phyloP scores from a whole-genome alignment of 2,329 filamentous ascomycete genomes.

The Penicillium sp. region DNA sequence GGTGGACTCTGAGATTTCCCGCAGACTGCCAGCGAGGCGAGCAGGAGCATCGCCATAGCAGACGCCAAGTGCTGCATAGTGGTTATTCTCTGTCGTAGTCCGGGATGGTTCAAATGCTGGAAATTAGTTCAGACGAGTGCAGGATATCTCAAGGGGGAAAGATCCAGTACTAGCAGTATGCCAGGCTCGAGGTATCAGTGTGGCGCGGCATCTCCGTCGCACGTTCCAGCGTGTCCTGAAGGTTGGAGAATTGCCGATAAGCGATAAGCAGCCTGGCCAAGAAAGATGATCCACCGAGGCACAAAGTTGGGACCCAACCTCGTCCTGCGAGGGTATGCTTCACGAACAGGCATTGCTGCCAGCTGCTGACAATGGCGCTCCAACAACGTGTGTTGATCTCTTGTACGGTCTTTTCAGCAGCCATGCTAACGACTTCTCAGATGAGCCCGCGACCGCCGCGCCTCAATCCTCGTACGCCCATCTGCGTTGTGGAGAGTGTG shows the following conservation, averaged over 20 bases:
- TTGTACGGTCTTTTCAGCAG: background rate
- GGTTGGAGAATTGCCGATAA: constrained; percentile 8
- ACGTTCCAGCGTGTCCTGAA: constrained; percentile 8
- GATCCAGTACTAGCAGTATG: too few species aligned
- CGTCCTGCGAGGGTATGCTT: constrained; percentile 21
- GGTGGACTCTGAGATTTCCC: constrained; percentile 32
- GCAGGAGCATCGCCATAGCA: constrained; percentile 23
- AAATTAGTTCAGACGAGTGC: background rate
- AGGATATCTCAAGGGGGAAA: background rate
- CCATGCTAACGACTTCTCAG: constrained; percentile 23
- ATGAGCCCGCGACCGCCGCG: constrained; percentile 30
- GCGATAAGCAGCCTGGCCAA: constrained; percentile 18
- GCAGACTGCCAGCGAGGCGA: constrained; percentile 18
- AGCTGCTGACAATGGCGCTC: constrained; percentile 33
- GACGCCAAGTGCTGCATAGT: constrained; percentile 22
- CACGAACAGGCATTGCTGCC: constrained; percentile 21
- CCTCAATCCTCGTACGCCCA: constrained; percentile 44
- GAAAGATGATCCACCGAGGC: constrained; percentile 16
- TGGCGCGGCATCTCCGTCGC: background rate
- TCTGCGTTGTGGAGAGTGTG: constrained; percentile 4
- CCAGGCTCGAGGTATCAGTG: too few species aligned
- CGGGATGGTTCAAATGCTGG: background rate
- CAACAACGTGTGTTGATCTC: constrained; percentile 28
- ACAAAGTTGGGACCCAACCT: constrained; percentile 13
- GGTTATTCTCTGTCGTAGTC: too few species aligned